Evolutionary conservation across 805 yeast species (phyloP), one percentile per base, ranked within the genome.

Genomic region (Teunomyces tritomae): DNA sequence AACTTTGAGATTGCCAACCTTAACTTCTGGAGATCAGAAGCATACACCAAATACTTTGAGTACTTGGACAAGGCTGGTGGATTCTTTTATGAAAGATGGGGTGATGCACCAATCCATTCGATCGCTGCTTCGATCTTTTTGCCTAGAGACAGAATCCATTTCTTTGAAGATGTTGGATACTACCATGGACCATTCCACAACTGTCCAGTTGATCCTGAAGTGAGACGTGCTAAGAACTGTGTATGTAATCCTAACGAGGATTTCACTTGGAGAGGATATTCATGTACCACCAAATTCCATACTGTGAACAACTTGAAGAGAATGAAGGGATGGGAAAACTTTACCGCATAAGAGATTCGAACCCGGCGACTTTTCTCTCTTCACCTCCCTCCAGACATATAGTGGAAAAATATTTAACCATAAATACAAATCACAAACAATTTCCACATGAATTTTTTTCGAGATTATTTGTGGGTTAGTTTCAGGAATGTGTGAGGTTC

Each of bases 81-180:
- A n/a, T 89, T 89, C 71, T 89, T 86, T 72, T 89, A 89, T 66
- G 90, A 87, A 73, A 79, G 96, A 68, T 88, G 96, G 96, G 96
- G 96, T 57, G 96, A 89, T 67, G 96, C 96, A 26, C 96, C 96
- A 30, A 85, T 89, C 43, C 96, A 89, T 67, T 86, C 95, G 5
- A 83, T 89, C 59, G 96, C 94, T 28, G 96, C 88, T 16, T 73
- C 94, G 4, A 71, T 89, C 54, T 87, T 89, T 71, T 63, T 88
- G 65, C 82, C 86, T 46, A 81, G 78, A 63, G 82, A 80, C 51
- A 73, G 84, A 60, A 70, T 89, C 43, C 96, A 89, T 61, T 63
- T 85, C 76, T 90, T 90, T 63, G 85, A 81, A 50, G 96, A 89
- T 59, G 79, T 89, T 52, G 96, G 96, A 44, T 89, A 89, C 68